phyloP scores from a whole-genome alignment of 176 grass and related monocot species.

The Areca catechu region DNA sequence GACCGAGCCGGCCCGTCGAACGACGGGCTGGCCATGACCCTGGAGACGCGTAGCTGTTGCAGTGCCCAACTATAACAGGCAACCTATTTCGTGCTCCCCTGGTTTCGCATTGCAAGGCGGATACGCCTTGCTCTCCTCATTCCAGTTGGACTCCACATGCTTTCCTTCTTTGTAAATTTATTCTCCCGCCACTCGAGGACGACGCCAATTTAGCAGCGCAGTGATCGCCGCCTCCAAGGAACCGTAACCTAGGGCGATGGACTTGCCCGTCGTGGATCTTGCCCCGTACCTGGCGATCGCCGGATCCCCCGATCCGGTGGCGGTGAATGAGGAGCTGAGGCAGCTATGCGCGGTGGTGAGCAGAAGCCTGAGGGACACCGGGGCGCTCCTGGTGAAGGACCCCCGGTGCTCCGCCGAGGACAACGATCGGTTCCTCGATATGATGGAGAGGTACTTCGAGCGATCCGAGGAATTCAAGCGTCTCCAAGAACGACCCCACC shows the following conservation, averaged over 20 bases:
- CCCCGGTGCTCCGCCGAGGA: conserved; percentile 78
- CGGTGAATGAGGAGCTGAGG: conserved; percentile 28
- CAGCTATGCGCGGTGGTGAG: conserved; percentile 75
- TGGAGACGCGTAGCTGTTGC: no score
- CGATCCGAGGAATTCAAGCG: conserved; percentile 74
- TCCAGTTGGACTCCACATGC: no score
- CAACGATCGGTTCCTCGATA: conserved; percentile 88
- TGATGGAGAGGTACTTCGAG: conserved; percentile 89
- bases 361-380: conserved; percentile 67
- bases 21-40: no score
- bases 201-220: not conserved
- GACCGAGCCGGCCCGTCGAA: no score
- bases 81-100: no score
- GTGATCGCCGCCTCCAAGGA: not conserved
- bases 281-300: conserved; percentile 47
- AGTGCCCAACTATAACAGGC: no score
- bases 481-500: conserved; percentile 73
- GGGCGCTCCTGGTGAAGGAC: conserved; percentile 88
- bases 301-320: not conserved
- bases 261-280: conserved; percentile 89
- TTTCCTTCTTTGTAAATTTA: not conserved
- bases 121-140: no score
- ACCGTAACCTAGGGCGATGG: conserved; percentile 28
- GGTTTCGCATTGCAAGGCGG: no score
- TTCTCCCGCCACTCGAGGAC: conserved; percentile 29